phyloP scores from a whole-genome alignment of 768 basidiomycete genomes.

The Rubroboletus satanas region DNA sequence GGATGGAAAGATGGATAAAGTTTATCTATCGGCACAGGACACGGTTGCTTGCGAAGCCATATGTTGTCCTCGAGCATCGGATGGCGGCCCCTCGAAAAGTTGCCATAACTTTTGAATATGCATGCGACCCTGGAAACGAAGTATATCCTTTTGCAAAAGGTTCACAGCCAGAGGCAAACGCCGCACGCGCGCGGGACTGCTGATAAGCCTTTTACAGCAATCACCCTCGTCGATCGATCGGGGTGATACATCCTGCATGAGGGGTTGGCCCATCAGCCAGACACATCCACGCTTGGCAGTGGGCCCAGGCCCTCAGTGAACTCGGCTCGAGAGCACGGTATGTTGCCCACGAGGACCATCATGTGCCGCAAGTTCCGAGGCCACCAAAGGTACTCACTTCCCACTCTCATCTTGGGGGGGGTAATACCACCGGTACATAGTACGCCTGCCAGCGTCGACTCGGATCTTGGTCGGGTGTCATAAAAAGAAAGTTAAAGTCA shows the following conservation, averaged over 20 bases:
- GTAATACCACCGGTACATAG: background rate
- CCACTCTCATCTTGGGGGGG: background rate
- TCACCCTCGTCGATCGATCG: constrained; percentile 9
- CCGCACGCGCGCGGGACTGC: background rate
- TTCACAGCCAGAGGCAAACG: background rate
- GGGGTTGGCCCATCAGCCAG: background rate
- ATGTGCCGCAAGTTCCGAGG: background rate
- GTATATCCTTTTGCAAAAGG: no score
- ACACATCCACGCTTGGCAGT: background rate
- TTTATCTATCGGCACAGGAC: background rate
- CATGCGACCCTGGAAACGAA: no score
- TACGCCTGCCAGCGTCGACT: background rate
- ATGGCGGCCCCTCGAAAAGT: no score
- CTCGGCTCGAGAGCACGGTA: constrained; percentile 3
- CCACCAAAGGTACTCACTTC: no score
- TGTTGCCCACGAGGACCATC: constrained; percentile 13
- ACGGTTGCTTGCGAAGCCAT: no score
- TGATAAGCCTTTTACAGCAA: no score
- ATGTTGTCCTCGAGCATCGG: no score
- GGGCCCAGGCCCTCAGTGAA: background rate
- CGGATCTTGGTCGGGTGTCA: background rate
- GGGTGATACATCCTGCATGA: constrained; percentile 3
- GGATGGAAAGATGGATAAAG: background rate
- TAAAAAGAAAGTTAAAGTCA: background rate
- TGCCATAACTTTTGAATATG: no score